A percentile compares a stretch with the other conserved stretches of the same genome.
phyloP scores from a whole-genome alignment of 257 asterid genomes.

The Gentiana dahurica region DNA sequence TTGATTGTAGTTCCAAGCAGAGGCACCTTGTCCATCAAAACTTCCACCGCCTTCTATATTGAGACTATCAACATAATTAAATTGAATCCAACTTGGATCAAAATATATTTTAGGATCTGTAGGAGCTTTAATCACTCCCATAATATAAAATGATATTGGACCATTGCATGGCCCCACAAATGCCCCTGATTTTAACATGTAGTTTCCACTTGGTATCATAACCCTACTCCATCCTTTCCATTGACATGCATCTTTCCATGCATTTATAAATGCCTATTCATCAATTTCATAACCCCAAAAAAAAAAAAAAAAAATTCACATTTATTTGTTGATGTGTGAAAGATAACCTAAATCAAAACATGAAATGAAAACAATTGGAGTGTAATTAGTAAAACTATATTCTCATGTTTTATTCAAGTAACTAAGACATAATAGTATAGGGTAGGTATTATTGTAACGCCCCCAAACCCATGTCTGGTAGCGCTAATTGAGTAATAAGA shows the following conservation, averaged over 20 bases:
- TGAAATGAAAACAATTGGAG: no score
- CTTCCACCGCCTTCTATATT: constrained; percentile 54
- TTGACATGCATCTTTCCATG: constrained; percentile 58
- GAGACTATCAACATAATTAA: constrained; percentile 34
- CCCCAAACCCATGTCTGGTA: no score
- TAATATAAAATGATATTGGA: constrained; percentile 17
- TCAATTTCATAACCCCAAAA: no score
- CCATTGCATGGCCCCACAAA: constrained; percentile 53
- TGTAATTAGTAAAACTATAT: not conserved
- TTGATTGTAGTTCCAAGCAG: constrained; percentile 64
- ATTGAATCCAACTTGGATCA: constrained; percentile 56
- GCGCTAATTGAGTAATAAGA: not conserved
- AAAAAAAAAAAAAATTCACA: not conserved
- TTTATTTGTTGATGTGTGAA: not conserved
- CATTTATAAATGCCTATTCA: constrained; percentile 40
- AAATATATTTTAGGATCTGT: constrained; percentile 18
- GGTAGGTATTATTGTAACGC: not conserved
- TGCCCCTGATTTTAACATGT: constrained; percentile 21
- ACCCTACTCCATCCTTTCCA: constrained; percentile 34
- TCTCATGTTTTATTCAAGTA: not conserved
- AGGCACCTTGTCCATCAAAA: constrained; percentile 61
- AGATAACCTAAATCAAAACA: no score
- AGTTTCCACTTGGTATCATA: constrained; percentile 37
- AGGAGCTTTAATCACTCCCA: constrained; percentile 47
- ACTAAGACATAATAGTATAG: not conserved